Percentiles rank a stretch among this genome's conserved stretches.
Conservation (phyloP, 1,284 basidiomycete species). For the Exsudoporus floridanus region DNA sequence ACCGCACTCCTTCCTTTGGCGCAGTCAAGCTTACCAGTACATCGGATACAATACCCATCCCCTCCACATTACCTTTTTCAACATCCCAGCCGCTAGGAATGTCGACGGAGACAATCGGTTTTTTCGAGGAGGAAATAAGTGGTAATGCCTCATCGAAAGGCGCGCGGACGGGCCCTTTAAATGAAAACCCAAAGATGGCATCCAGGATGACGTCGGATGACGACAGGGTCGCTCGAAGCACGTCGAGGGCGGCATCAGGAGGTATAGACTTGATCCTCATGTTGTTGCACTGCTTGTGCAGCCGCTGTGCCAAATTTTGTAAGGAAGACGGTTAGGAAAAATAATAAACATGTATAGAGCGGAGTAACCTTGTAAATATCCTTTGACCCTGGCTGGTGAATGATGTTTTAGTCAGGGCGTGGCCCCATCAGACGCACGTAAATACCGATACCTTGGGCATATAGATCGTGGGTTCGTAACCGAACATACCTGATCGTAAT, state of each 20-base stretch:
- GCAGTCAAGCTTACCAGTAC: slow-evolving; percentile 90
- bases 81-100: slow-evolving; percentile 98
- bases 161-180: slow-evolving; percentile 81
- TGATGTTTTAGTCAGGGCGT: slow-evolving; percentile 1
- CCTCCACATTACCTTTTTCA: slow-evolving; percentile 65
- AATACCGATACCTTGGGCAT: slow-evolving; percentile 76
- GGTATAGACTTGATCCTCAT: slow-evolving; percentile 75
- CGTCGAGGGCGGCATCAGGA: slow-evolving; percentile 47
- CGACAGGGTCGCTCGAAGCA: slow-evolving; percentile 54
- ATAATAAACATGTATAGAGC: not conserved
- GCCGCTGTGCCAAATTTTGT: slow-evolving; percentile 46
- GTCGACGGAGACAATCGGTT: slow-evolving; percentile 89
- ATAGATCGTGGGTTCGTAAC: slow-evolving; percentile 82
- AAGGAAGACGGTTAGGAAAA: not conserved
- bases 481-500: slow-evolving; percentile 71
- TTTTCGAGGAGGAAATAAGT: slow-evolving; percentile 59
- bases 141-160: slow-evolving; percentile 83
- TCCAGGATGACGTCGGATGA: slow-evolving; percentile 87
- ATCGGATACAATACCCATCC: slow-evolving; percentile 66
- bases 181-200: slow-evolving; percentile 97
- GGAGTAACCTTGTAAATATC: slow-evolving; percentile 75
- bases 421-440: not conserved
- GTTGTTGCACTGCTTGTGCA: slow-evolving; percentile 86
- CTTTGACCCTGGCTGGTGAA: slow-evolving; percentile 73
- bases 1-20: slow-evolving; percentile 84